A percentile compares a stretch with the other conserved stretches of the same genome.
These are phyloP conservation scores for Pycnococcus provasolii DNA, from an alignment of 139 green algal species.

Conservation along the genomic window DNA sequence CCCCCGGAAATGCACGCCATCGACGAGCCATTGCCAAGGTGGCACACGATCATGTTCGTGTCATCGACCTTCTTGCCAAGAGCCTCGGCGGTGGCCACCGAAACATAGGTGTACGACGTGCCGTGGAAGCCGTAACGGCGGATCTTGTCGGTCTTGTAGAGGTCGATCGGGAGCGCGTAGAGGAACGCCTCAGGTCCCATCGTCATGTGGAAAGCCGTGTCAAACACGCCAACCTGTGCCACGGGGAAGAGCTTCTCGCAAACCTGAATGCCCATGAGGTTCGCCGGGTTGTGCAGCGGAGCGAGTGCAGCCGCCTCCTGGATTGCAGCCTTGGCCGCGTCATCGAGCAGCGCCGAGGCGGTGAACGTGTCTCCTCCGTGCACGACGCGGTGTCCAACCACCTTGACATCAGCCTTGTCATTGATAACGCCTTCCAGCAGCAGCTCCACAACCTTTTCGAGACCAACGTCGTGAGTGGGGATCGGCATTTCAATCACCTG, in stretches of 20 bases:
- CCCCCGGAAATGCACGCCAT: constrained; percentile 57
- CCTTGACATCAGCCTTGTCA: constrained; percentile 1
- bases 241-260: background rate
- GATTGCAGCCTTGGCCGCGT: constrained; percentile 44
- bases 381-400: constrained; percentile 62
- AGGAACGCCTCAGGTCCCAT: constrained; percentile 67
- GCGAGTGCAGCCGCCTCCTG: constrained; percentile 51
- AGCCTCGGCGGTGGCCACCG: constrained; percentile 33
- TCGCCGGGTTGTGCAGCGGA: constrained; percentile 73
- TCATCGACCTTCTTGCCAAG: constrained; percentile 46
- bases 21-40: constrained; percentile 65
- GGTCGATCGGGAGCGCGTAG: constrained; percentile 69
- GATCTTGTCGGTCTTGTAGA: constrained; percentile 50
- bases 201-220: constrained; percentile 83
- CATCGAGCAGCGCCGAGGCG: constrained; percentile 43
- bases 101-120: constrained; percentile 71
- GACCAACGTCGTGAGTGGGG: background rate
- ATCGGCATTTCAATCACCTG: background rate
- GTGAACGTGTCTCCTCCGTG: constrained; percentile 58
- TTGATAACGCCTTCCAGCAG: constrained; percentile 2
- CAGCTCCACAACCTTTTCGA: constrained; percentile 8
- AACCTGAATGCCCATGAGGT: constrained; percentile 24
- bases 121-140: constrained; percentile 78
- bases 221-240: constrained; percentile 69
- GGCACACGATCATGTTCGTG: constrained; percentile 65